A percentile compares a stretch with the other conserved stretches of the same genome.
phyloP scores from a whole-genome alignment of 352 stramenopile genomes.

The Blastocystis sp. region DNA sequence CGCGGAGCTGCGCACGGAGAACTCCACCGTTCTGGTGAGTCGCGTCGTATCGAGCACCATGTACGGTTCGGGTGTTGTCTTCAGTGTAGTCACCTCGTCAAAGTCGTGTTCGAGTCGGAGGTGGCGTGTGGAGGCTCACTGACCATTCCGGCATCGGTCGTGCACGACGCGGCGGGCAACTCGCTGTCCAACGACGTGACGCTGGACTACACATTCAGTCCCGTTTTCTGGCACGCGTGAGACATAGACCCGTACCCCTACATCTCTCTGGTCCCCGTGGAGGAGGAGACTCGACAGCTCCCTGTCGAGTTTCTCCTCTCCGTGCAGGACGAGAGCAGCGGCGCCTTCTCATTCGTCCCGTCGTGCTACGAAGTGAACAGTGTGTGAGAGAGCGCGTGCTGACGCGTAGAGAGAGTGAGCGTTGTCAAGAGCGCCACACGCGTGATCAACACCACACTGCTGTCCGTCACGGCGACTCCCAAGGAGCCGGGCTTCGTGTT shows the following conservation, averaged over 20 bases:
- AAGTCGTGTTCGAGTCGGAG: not conserved
- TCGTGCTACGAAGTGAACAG: not conserved
- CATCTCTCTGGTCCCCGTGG: not conserved
- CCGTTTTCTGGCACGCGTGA: not conserved
- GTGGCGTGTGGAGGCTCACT: not conserved
- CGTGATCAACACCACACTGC: too few relatives aligned
- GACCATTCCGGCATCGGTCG: not conserved
- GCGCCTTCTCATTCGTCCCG: not conserved
- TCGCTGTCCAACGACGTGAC: not conserved
- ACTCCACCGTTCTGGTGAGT: not conserved
- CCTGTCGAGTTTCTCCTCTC: not conserved
- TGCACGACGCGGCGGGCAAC: constrained; percentile 2
- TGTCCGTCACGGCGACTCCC: not conserved
- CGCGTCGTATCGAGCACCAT: not conserved
- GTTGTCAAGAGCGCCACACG: not conserved
- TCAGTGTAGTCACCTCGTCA: constrained; percentile 1
- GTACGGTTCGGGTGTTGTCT: not conserved
- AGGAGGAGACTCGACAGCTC: not conserved
- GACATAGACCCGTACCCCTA: not conserved
- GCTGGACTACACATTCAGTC: not conserved
- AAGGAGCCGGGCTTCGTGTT: constrained; percentile 1
- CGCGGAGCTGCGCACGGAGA: not conserved
- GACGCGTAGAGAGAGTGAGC: not conserved
- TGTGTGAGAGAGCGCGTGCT: not conserved
- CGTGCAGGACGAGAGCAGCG: not conserved